Evolutionary conservation across 2,329 filamentous ascomycete species (phyloP), one percentile per base, ranked within the genome.

Genomic region (Ophiostoma quercus): DNA sequence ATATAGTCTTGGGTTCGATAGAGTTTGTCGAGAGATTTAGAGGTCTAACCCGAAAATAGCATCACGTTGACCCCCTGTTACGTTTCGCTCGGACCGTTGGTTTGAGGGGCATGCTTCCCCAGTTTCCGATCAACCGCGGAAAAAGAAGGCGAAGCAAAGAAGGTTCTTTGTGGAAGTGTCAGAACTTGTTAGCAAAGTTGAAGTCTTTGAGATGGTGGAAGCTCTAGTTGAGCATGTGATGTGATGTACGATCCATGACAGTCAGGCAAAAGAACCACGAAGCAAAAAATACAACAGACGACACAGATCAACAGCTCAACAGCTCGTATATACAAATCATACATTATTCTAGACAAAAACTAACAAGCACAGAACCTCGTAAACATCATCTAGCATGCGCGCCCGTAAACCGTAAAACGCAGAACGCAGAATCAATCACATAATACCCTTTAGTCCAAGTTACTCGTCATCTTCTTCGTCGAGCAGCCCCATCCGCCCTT

Each of bases 381-480:
- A 47, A 47, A 47, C 43, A 47, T 47, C 43, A 47, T 47, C 43
- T 16, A 47, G 43, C 43, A n/a, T 47, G 43, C 43, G 5, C 16
- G 43, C 3, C 51, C 25, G 12, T 25, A 7, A 25, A 25, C 22
- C 12, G 29, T 34, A 22, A 63, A 32, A n/a, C 43, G 16, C 19
- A 43, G 14, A 22, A 54, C 25, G 25, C 25, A 34, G 34, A 34
- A 57, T 2, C 22, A 57, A 25, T 3, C 22, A 57, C 57, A 63
- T 34, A 19, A 63, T 63, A 34, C 51, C 51, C 25, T 57, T 12
- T 11, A 41, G 8, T 8, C 8, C 11, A 41, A 41, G 14, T 8
- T 73, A 70, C 0, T 77, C 68, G 11, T 84, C 81, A 7, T 62
- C 71, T 8, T 69, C 62, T 39, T 68, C 68, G 34, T 68, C 67